Percentiles rank a stretch among this genome's conserved stretches.
These are phyloP conservation scores for Fusarium euwallaceae DNA, from an alignment of 2,329 filamentous ascomycete species.

Conservation along the genomic window DNA sequence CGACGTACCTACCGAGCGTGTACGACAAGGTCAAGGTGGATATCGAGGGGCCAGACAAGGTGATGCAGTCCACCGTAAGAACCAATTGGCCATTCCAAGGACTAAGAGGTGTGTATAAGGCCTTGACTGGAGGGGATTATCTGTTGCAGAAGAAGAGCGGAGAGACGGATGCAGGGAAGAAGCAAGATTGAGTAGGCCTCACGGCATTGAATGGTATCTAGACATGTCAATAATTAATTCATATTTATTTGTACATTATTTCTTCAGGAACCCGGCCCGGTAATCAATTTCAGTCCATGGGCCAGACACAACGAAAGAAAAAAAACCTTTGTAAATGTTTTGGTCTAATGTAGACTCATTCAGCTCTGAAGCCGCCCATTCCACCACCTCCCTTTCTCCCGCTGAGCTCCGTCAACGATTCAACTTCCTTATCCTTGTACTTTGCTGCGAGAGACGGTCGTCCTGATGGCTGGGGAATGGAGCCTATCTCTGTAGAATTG, in stretches of 20 bases:
- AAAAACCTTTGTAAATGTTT: neutral
- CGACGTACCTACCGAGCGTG: conserved; percentile 71
- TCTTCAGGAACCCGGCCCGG: conserved; percentile 1
- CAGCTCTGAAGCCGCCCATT: conserved; percentile 49
- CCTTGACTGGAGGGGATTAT: conserved; percentile 61
- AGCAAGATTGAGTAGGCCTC: conserved; percentile 20
- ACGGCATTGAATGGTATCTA: neutral
- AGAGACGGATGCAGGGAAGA: neutral
- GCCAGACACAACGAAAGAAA: neutral
- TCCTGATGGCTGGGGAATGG: conserved; percentile 18
- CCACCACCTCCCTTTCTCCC: conserved; percentile 45
- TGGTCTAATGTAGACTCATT: conserved; percentile 38
- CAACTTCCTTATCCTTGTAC: conserved; percentile 41
- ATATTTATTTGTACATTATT: conserved; percentile 12
- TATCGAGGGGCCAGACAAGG: conserved; percentile 51
- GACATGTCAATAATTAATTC: conserved; percentile 8
- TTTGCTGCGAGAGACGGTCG: conserved; percentile 22
- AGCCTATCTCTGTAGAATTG: conserved; percentile 28
- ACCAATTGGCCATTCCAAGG: conserved; percentile 59
- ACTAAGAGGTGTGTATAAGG: conserved; percentile 61
- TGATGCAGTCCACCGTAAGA: conserved; percentile 51
- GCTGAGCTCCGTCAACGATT: conserved; percentile 48
- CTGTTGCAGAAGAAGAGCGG: conserved; percentile 54
- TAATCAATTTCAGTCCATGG: conserved; percentile 36
- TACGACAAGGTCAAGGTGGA: conserved; percentile 76